Evolutionary conservation across 2,329 filamentous ascomycete species (phyloP).

Genomic region (Aspergillus transmontanensis): DNA sequence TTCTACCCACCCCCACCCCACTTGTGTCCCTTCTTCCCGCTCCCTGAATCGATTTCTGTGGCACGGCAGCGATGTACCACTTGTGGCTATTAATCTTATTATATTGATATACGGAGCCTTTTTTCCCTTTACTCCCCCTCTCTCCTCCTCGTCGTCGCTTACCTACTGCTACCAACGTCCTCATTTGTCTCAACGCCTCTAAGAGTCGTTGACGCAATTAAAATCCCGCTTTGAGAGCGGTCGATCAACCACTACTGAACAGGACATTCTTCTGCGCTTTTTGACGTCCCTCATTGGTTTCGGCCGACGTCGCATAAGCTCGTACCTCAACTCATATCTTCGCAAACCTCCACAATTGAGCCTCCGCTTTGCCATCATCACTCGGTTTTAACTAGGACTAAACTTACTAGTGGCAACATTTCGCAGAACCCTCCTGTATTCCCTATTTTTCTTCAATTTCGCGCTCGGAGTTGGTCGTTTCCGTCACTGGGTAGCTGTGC

Average conservation of each 20-base stretch:
- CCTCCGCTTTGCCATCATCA: not conserved
- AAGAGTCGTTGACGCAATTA: not conserved
- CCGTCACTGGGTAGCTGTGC: not conserved
- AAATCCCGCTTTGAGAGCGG: conserved; percentile 7
- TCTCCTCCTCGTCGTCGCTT: conserved; percentile 4
- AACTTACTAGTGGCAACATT: not conserved
- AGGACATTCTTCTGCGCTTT: not conserved
- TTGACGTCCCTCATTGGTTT: not conserved
- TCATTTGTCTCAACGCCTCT: not conserved
- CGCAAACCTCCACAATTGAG: not conserved
- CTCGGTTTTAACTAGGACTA: not conserved
- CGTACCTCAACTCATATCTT: not conserved
- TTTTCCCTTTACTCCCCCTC: conserved; percentile 8
- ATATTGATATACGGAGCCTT: conserved; percentile 8
- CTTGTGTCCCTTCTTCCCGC: conserved; percentile 6
- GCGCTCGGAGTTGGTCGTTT: not conserved
- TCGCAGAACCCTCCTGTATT: not conserved
- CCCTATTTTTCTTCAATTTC: not conserved
- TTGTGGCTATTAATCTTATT: conserved; percentile 6
- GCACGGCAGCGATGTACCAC: conserved; percentile 25
- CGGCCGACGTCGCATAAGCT: not conserved
- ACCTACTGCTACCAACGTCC: not conserved
- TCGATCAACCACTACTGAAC: not conserved
- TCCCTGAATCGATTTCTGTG: conserved; percentile 14
- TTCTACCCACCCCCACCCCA: not conserved